Evolutionary conservation across 1,139 yeast species (phyloP), one percentile per base, ranked within the genome.

Genomic region (Geotrichum histeridarum): DNA sequence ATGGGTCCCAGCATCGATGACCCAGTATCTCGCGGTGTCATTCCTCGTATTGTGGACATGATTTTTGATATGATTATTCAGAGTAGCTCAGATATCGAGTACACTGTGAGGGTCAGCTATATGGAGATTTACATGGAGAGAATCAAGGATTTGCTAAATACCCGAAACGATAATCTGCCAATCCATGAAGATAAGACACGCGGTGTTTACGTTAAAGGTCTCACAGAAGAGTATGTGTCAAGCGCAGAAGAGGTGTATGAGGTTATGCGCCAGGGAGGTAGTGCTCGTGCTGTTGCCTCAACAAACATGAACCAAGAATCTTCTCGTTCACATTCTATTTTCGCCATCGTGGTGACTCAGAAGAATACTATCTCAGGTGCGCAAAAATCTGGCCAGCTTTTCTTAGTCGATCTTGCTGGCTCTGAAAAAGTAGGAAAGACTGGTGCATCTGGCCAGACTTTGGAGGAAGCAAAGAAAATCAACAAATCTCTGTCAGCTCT

Each of bases 371-470:
- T 68, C 11, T 76, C 80, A 30, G 88, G 85, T 2, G 74, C 79
- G 11, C 74, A 79, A 43, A 86, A 83, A 64, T 76, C 79, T 45
- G 84, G 90, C n/a, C 82, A 77, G 58, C 74, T 90, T 54, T 86
- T 84, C 63, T 71, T 90, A 51, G 94, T 89, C 9, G 97, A 90
- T 71, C 75, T 90, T 59, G 96, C 96, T 0, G 96, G 96, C 2
- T 83, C 93, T 42, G 96, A 90, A 69, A 87, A 86, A 67, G 83
- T 87, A n/a, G 83, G 83, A 54, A 86, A 84, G 62, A 83, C 95
- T 0, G 93, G 94, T 2, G 94, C 90, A 0, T 71, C 80, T 1
- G 94, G 93, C 1, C 83, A 82, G 59, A 77, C 85, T 0, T 72
- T 87, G 15, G 91, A 89, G 65, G 96, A 90, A 62, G 91, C 95